Conservation (phyloP, 768 basidiomycete species). For the Lactifluus hygrophoroides region DNA sequence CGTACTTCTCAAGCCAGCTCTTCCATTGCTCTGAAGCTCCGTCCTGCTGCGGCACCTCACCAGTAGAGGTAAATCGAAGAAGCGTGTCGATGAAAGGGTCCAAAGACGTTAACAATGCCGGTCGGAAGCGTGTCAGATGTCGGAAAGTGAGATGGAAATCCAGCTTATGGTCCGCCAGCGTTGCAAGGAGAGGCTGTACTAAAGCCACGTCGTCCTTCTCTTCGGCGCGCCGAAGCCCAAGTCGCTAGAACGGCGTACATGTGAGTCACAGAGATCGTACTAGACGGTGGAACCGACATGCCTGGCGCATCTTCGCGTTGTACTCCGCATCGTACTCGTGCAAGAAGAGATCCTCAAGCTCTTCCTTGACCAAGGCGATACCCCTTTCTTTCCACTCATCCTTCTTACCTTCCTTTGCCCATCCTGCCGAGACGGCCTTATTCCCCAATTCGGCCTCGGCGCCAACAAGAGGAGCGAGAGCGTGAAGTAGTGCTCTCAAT, state of each 20-base stretch:
- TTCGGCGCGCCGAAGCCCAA: constrained; percentile 57
- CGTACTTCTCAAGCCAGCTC: constrained; percentile 58
- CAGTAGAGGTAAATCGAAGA: constrained; percentile 40
- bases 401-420: constrained; percentile 47
- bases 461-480: constrained; percentile 81
- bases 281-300: constrained; percentile 22
- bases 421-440: constrained; percentile 47
- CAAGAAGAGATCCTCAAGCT: constrained; percentile 55
- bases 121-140: constrained; percentile 52
- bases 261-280: neutral
- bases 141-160: constrained; percentile 90
- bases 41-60: constrained; percentile 35
- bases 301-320: constrained; percentile 60
- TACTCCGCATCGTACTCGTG: constrained; percentile 57
- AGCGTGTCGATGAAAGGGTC: constrained; percentile 38
- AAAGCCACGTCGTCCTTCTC: constrained; percentile 51
- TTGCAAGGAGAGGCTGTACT: constrained; percentile 58
- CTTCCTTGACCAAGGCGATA: constrained; percentile 41
- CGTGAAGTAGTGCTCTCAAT: constrained; percentile 62
- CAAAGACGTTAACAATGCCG: constrained; percentile 28
- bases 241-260: constrained; percentile 41
- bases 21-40: constrained; percentile 45
- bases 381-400: constrained; percentile 59
- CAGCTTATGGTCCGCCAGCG: constrained; percentile 65
- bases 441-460: constrained; percentile 54